Evolutionary conservation across 2,329 filamentous ascomycete genomes (phyloP).

Genomic region (Boeremia exigua): DNA sequence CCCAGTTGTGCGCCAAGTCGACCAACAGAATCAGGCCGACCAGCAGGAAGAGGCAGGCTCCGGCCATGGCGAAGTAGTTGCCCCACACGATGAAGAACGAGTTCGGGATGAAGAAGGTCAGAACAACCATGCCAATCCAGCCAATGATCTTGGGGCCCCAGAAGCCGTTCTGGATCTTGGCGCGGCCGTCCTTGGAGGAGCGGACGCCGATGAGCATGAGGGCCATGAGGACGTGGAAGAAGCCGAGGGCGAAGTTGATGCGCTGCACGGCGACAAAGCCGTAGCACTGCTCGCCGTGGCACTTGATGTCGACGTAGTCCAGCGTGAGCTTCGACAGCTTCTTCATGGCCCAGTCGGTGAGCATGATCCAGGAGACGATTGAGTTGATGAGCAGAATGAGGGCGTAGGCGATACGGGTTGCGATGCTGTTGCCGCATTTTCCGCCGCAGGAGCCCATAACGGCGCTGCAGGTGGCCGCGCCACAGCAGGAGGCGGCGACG

Average conservation of each 20-base stretch:
- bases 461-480: conserved; percentile 93
- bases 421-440: conserved; percentile 97
- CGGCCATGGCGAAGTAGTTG: conserved; percentile 86
- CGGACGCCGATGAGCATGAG: conserved; percentile 84
- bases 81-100: conserved; percentile 95
- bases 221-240: conserved; percentile 90
- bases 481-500: conserved; percentile 88
- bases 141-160: conserved; percentile 95
- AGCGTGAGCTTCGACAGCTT: conserved; percentile 91
- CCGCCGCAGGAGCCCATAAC: conserved; percentile 88
- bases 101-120: conserved; percentile 96
- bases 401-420: conserved; percentile 95
- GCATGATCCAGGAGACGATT: conserved; percentile 97
- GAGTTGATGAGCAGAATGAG: conserved; percentile 95
- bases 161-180: conserved; percentile 94
- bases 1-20: conserved; percentile 95
- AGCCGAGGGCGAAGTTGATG: conserved; percentile 95
- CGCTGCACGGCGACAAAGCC: conserved; percentile 96
- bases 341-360: conserved; percentile 97
- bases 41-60: conserved; percentile 91
- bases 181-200: conserved; percentile 85
- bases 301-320: conserved; percentile 95
- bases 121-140: conserved; percentile 84
- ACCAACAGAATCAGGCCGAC: conserved; percentile 91
- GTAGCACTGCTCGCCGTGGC: conserved; percentile 85